Conservation (phyloP, 2,329 filamentous ascomycete genomes). For the Neonectria punicea region DNA sequence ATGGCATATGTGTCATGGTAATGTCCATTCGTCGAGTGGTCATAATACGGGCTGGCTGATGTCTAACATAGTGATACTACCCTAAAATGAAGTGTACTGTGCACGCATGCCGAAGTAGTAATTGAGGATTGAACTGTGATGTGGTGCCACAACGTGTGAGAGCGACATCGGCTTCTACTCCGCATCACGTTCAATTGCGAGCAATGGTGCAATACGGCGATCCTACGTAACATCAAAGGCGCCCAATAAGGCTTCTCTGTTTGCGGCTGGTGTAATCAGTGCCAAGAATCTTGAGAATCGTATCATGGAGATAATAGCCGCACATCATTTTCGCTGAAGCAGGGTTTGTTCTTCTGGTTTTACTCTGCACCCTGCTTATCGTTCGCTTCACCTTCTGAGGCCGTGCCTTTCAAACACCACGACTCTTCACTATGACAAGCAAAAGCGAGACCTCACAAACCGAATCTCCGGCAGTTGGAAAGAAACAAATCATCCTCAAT, state of each 20-base stretch:
- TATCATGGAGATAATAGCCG: background rate
- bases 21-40: background rate
- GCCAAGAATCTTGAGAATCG: background rate
- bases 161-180: background rate
- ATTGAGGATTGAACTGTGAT: background rate
- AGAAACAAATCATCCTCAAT: slow-evolving; percentile 32
- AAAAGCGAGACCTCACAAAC: background rate
- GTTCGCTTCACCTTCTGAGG: background rate
- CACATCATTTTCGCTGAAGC: background rate
- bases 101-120: no score
- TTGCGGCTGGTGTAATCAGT: background rate
- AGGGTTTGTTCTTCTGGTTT: background rate
- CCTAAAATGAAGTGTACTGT: no score
- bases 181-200: background rate
- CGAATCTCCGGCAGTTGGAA: background rate
- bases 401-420: background rate
- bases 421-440: background rate
- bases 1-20: no score
- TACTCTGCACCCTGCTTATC: background rate
- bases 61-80: background rate
- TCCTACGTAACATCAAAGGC: background rate
- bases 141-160: background rate
- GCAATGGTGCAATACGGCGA: slow-evolving; percentile 4
- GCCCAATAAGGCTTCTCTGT: background rate
- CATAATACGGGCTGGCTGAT: no score